Conservation (phyloP, 2,329 filamentous ascomycete genomes). For the Aspergillus sp. region DNA sequence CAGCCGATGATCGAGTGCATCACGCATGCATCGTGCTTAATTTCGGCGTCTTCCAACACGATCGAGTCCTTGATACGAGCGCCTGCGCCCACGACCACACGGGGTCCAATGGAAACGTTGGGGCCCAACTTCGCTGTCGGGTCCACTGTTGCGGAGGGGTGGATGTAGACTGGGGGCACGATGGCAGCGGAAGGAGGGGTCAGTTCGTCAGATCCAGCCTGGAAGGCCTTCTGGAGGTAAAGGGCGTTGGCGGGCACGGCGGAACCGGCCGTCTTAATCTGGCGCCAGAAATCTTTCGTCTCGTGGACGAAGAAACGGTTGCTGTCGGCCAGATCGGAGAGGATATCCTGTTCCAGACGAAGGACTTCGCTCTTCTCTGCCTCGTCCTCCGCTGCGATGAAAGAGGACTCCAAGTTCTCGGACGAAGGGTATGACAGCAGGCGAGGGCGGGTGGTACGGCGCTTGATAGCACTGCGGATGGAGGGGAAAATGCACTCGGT, state of each 20-base stretch:
- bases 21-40: constrained; percentile 95
- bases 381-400: constrained; percentile 69
- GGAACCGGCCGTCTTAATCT: constrained; percentile 98
- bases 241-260: constrained; percentile 95
- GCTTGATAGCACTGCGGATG: constrained; percentile 92
- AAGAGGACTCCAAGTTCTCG: constrained; percentile 79
- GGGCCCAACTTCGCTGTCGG: constrained; percentile 95
- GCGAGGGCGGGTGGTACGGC: constrained; percentile 85
- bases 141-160: constrained; percentile 86
- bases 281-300: constrained; percentile 99
- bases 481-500: constrained; percentile 96
- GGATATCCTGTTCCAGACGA: constrained; percentile 93
- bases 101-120: constrained; percentile 94
- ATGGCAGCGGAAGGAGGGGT: constrained; percentile 82
- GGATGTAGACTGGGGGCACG: constrained; percentile 90
- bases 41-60: constrained; percentile 89
- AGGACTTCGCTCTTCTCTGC: constrained; percentile 80
- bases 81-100: constrained; percentile 79
- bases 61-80: constrained; percentile 94
- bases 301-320: constrained; percentile 98
- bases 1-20: constrained; percentile 96
- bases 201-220: constrained; percentile 78
- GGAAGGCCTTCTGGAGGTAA: constrained; percentile 92
- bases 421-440: constrained; percentile 94
- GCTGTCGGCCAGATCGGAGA: constrained; percentile 92